Conservation (phyloP, 371 early-diverging fungal species). For the Actinomortierella ambigua region DNA sequence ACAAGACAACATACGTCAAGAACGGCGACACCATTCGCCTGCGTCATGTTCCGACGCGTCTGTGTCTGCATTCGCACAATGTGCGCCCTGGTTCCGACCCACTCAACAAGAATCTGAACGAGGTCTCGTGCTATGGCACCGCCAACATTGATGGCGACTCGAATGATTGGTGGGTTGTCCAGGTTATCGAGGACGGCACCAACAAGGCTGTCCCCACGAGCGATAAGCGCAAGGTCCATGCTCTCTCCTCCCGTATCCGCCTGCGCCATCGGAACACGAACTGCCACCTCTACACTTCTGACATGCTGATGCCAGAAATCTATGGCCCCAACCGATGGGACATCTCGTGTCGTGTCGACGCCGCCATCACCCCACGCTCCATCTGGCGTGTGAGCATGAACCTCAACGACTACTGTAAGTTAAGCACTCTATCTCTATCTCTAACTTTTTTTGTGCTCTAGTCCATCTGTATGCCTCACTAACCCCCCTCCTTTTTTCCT, state of each 20-base stretch:
- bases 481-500: neutral
- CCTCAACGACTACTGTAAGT: slow-evolving; percentile 26
- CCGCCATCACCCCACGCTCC: slow-evolving; percentile 10
- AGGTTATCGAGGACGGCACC: slow-evolving; percentile 4
- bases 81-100: slow-evolving; percentile 1
- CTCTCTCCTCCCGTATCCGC: slow-evolving; percentile 13
- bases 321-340: slow-evolving; percentile 20
- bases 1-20: slow-evolving; percentile 16
- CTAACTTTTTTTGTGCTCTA: too few species aligned
- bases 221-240: slow-evolving; percentile 5
- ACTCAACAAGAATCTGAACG: slow-evolving; percentile 3
- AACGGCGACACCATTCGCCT: slow-evolving; percentile 14
- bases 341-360: slow-evolving; percentile 15
- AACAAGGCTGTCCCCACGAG: neutral
- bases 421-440: too few species aligned
- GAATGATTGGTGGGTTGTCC: slow-evolving; percentile 32
- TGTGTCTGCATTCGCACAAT: slow-evolving; percentile 21
- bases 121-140: slow-evolving; percentile 13
- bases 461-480: too few species aligned
- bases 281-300: slow-evolving; percentile 14
- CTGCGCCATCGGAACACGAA: slow-evolving; percentile 8
- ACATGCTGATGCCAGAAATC: slow-evolving; percentile 4
- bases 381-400: slow-evolving; percentile 28
- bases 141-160: slow-evolving; percentile 12
- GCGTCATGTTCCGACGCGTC: slow-evolving; percentile 23